A percentile compares a stretch with the other conserved stretches of the same genome.
These are phyloP conservation scores for Suillus discolor DNA, from an alignment of 768 basidiomycete species.

Conservation along the genomic window DNA sequence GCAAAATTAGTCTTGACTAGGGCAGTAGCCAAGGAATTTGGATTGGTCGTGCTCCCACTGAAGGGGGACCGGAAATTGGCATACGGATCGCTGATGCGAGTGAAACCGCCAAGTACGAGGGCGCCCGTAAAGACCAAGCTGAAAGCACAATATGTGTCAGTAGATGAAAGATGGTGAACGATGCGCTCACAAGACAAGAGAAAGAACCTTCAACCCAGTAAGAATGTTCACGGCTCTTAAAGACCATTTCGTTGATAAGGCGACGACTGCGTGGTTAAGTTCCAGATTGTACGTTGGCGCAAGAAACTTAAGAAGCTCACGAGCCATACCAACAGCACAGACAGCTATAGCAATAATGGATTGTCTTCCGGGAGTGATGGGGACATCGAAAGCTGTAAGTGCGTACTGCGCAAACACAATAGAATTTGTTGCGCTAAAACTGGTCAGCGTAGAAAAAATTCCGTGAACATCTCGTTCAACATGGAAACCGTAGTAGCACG, in stretches of 20 bases:
- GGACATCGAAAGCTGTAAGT: slow-evolving; percentile 20
- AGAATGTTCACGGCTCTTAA: slow-evolving; percentile 25
- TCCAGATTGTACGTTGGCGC: too few relatives aligned
- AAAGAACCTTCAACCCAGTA: slow-evolving; percentile 26
- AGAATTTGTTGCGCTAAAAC: slow-evolving; percentile 24
- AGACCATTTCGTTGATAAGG: slow-evolving; percentile 30
- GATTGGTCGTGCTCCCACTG: slow-evolving; percentile 26
- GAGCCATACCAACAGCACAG: slow-evolving; percentile 22
- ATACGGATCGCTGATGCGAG: slow-evolving; percentile 27
- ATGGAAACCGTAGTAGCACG: slow-evolving; percentile 6
- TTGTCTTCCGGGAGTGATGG: slow-evolving; percentile 20
- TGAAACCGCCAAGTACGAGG: slow-evolving; percentile 28
- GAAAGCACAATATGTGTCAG: not conserved
- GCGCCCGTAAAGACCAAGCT: slow-evolving; percentile 28
- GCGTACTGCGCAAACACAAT: slow-evolving; percentile 30
- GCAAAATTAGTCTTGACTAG: slow-evolving; percentile 32
- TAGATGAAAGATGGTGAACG: not conserved
- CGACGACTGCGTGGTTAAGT: slow-evolving; percentile 19
- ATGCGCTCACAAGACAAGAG: slow-evolving; percentile 19
- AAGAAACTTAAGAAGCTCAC: slow-evolving; percentile 9
- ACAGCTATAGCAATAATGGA: slow-evolving; percentile 23
- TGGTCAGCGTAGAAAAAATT: not conserved
- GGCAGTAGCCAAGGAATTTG: slow-evolving; percentile 26
- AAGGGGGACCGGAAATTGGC: slow-evolving; percentile 33
- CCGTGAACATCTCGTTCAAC: not conserved